A percentile compares a stretch with the other conserved stretches of the same genome.
Evolutionary conservation across 768 basidiomycete species (phyloP).

Genomic region (Auricularia sp.): DNA sequence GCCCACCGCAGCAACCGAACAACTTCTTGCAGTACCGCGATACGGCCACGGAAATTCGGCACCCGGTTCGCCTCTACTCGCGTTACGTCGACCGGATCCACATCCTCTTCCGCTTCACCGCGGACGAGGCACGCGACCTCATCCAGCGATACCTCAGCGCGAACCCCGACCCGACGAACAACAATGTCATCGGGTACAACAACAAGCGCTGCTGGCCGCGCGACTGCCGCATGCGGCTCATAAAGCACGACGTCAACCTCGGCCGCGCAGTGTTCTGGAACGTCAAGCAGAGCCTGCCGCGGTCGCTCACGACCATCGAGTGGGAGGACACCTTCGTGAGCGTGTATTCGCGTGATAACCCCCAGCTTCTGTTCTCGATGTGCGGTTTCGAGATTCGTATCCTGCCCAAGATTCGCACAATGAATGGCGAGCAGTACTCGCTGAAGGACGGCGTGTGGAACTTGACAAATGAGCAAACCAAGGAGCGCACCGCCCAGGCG

Average conservation of each 20-base stretch:
- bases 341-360: conserved; percentile 95
- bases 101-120: conserved; percentile 94
- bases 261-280: conserved; percentile 99
- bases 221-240: conserved; percentile 96
- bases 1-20: conserved; percentile 94
- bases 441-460: conserved; percentile 96
- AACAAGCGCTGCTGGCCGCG: conserved; percentile 99
- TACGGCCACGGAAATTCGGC: conserved; percentile 86
- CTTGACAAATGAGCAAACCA: conserved; percentile 90
- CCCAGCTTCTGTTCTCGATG: conserved; percentile 96
- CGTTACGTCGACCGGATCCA: conserved; percentile 93
- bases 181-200: conserved; percentile 98
- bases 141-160: conserved; percentile 97
- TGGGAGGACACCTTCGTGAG: conserved; percentile 98
- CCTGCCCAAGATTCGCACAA: conserved; percentile 88
- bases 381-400: conserved; percentile 98
- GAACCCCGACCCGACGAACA: conserved; percentile 97
- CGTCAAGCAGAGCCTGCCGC: conserved; percentile 90
- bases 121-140: conserved; percentile 92
- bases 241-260: conserved; percentile 98
- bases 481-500: conserved; percentile 95
- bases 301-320: conserved; percentile 95
- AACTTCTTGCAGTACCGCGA: conserved; percentile 98
- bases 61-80: conserved; percentile 96
- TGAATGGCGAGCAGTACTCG: conserved; percentile 95